Evolutionary conservation across 106 monocot genomes (phyloP).

Genomic region (Dendrobium catenatum): DNA sequence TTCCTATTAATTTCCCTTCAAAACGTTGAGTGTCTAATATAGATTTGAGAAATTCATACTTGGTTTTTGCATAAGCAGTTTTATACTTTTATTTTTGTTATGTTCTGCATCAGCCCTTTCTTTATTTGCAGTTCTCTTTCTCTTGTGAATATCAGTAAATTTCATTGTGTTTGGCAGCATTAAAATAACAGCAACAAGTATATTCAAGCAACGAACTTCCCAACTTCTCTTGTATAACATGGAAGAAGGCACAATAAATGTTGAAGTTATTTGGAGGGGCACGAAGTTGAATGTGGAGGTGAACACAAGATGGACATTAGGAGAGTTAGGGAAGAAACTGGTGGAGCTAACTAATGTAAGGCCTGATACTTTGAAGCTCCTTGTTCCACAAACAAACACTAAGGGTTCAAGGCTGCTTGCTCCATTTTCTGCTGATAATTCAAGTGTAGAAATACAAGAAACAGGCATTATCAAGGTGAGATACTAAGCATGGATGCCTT

Average conservation of each 20-base stretch:
- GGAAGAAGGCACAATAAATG: slow-evolving; percentile 12
- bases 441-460: slow-evolving; percentile 54
- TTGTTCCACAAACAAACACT: slow-evolving; percentile 47
- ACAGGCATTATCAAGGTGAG: slow-evolving; percentile 52
- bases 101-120: too few relatives aligned
- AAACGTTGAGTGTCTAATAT: too few relatives aligned
- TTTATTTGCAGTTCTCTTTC: too few relatives aligned
- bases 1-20: too few relatives aligned
- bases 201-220: slow-evolving; percentile 2
- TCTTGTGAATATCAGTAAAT: too few relatives aligned
- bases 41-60: too few relatives aligned
- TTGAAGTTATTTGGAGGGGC: slow-evolving; percentile 70
- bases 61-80: too few relatives aligned
- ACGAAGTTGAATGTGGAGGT: slow-evolving; percentile 46
- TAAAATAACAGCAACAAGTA: background rate
- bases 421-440: slow-evolving; percentile 64
- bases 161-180: background rate
- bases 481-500: background rate
- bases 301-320: slow-evolving; percentile 30
- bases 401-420: slow-evolving; percentile 59
- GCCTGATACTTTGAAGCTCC: slow-evolving; percentile 68
- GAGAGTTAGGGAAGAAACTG: slow-evolving; percentile 61
- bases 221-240: background rate
- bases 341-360: slow-evolving; percentile 66
- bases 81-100: too few relatives aligned